Evolutionary conservation across 2,329 filamentous ascomycete species (phyloP).

Genomic region (Hypocrella siamensis): DNA sequence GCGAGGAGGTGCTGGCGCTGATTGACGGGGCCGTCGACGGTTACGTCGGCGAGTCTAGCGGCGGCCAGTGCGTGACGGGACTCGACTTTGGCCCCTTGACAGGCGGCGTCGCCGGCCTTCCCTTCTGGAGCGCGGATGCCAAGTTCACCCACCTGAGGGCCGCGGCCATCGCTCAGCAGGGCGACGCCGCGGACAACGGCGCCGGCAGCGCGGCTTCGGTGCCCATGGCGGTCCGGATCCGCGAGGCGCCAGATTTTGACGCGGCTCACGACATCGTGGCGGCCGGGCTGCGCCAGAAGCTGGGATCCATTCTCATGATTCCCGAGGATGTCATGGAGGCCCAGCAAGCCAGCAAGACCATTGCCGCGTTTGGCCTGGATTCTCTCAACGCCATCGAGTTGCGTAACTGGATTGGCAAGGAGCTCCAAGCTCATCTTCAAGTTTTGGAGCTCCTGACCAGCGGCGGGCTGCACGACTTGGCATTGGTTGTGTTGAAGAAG

Average conservation of each 20-base stretch:
- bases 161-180: slow-evolving; percentile 13
- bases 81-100: slow-evolving; percentile 32
- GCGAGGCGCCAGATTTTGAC: slow-evolving; percentile 4
- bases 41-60: slow-evolving; percentile 23
- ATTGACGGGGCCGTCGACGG: slow-evolving; percentile 35
- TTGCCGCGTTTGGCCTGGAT: slow-evolving; percentile 20
- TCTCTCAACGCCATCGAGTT: slow-evolving; percentile 35
- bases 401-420: slow-evolving; percentile 34
- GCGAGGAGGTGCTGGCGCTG: slow-evolving; percentile 37
- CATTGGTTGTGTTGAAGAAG: slow-evolving; percentile 11
- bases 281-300: slow-evolving; percentile 10
- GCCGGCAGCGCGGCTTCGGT: not conserved
- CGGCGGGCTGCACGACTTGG: slow-evolving; percentile 18
- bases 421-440: slow-evolving; percentile 26
- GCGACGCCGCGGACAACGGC: slow-evolving; percentile 2
- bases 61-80: slow-evolving; percentile 36
- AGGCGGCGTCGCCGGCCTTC: slow-evolving; percentile 24
- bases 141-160: slow-evolving; percentile 35
- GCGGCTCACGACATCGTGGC: slow-evolving; percentile 12
- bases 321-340: slow-evolving; percentile 9
- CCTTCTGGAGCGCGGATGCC: slow-evolving; percentile 38
- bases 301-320: slow-evolving; percentile 19
- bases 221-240: slow-evolving; percentile 7
- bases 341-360: slow-evolving; percentile 8
- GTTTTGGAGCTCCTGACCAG: slow-evolving; percentile 38